phyloP scores from a whole-genome alignment of 2,329 filamentous ascomycete genomes.

The Didymella pomorum region DNA sequence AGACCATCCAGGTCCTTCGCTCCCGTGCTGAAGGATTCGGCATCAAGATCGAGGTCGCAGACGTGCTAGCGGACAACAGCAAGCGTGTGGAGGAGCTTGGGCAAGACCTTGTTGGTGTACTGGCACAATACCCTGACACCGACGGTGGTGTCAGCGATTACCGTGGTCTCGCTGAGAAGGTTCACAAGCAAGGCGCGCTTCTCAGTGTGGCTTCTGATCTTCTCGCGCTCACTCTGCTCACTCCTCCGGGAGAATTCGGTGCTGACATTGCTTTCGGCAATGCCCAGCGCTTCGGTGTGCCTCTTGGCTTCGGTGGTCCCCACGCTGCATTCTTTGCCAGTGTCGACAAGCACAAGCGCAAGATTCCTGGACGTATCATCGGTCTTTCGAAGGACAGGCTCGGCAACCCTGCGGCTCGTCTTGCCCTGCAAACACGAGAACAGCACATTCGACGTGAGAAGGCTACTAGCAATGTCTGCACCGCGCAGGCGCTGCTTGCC shows the following conservation, averaged over 20 bases:
- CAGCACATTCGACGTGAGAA: conserved; percentile 97
- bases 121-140: conserved; percentile 95
- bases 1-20: conserved; percentile 83
- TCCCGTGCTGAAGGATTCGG: conserved; percentile 92
- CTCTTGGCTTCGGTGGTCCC: conserved; percentile 91
- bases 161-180: conserved; percentile 73
- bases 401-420: conserved; percentile 79
- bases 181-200: conserved; percentile 79
- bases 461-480: conserved; percentile 97
- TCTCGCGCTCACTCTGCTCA: conserved; percentile 84
- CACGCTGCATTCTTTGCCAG: conserved; percentile 97
- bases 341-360: conserved; percentile 88
- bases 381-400: conserved; percentile 91
- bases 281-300: conserved; percentile 89
- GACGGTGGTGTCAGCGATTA: conserved; percentile 82
- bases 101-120: conserved; percentile 83
- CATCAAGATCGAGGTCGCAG: conserved; percentile 76
- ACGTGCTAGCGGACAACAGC: conserved; percentile 72
- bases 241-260: conserved; percentile 90
- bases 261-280: conserved; percentile 95
- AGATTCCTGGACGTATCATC: conserved; percentile 89
- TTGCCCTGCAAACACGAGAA: conserved; percentile 91
- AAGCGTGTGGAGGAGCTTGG: conserved; percentile 76
- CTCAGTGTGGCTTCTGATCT: conserved; percentile 91
- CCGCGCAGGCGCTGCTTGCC: conserved; percentile 88